These are phyloP conservation scores for Geranium incanum DNA, from an alignment of 441 rosid genomes.

Conservation along the genomic window DNA sequence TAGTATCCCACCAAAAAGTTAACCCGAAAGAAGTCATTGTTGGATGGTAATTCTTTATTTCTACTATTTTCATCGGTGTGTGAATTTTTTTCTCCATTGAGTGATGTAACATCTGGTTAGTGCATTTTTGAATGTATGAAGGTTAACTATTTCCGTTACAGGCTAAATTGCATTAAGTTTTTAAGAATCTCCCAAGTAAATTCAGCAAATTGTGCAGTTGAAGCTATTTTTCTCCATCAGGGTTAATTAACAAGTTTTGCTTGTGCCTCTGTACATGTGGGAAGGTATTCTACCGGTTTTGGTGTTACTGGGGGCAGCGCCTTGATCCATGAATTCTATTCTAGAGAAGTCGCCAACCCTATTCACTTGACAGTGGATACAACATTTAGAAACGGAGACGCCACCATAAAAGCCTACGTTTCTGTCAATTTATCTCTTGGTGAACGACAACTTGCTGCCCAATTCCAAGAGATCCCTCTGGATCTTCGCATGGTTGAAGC, in stretches of 20 bases:
- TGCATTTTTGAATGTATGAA: neutral
- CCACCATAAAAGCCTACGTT: slow-evolving; percentile 70
- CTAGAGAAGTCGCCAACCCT: slow-evolving; percentile 77
- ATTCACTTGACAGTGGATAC: slow-evolving; percentile 83
- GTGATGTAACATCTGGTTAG: too few relatives aligned
- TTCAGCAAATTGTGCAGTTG: neutral
- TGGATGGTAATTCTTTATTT: slow-evolving; percentile 59
- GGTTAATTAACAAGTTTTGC: neutral
- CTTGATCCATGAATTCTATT: slow-evolving; percentile 82
- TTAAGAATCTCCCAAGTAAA: neutral
- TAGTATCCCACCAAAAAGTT: slow-evolving; percentile 75
- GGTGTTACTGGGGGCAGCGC: slow-evolving; percentile 92
- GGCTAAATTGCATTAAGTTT: neutral
- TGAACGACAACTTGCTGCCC: slow-evolving; percentile 79
- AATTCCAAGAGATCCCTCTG: slow-evolving; percentile 86
- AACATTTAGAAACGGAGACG: slow-evolving; percentile 66
- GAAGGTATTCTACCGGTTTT: slow-evolving; percentile 85
- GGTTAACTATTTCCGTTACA: neutral
- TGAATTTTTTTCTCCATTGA: neutral
- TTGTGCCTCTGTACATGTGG: slow-evolving; percentile 15
- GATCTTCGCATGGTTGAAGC: slow-evolving; percentile 93
- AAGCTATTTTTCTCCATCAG: neutral
- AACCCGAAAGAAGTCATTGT: slow-evolving; percentile 89
- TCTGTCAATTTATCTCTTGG: slow-evolving; percentile 68
- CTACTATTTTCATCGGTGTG: neutral